Conservation (phyloP, 345 rosid species). For the Lepidium africanum region DNA sequence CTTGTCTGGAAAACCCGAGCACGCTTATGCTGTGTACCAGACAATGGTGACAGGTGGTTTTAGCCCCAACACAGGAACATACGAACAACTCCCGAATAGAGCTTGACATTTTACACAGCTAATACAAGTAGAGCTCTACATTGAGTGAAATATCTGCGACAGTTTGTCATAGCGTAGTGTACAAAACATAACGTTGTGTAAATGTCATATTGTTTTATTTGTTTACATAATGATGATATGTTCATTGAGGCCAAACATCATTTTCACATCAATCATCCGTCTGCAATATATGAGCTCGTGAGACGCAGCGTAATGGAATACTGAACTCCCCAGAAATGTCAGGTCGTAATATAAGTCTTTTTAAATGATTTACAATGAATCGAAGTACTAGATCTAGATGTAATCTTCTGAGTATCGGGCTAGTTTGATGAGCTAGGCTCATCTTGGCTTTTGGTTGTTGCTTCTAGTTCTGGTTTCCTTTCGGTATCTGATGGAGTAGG, state of each 20-base stretch:
- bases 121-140: conserved; percentile 12
- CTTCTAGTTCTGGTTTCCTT: conserved; percentile 19
- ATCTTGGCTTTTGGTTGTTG: conserved; percentile 18
- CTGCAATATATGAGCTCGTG: conserved; percentile 9
- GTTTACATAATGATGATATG: conserved; percentile 15
- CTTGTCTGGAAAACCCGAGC: conserved; percentile 55
- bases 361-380: conserved; percentile 19
- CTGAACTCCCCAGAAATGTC: not conserved
- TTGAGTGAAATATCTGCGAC: not conserved
- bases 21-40: conserved; percentile 68
- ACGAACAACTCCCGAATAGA: conserved; percentile 79
- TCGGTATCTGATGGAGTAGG: conserved; percentile 31
- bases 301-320: not conserved
- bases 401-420: not conserved
- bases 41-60: conserved; percentile 80
- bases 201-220: conserved; percentile 20
- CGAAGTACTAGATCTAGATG: conserved; percentile 12
- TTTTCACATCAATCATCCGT: not conserved
- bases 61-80: conserved; percentile 70
- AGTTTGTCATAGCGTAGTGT: conserved; percentile 14
- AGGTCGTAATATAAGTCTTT: not conserved
- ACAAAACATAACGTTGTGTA: conserved; percentile 22
- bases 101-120: conserved; percentile 20
- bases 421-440: conserved; percentile 18
- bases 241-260: conserved; percentile 9